Evolutionary conservation across 2,329 filamentous ascomycete genomes (phyloP).

Genomic region (Taxawa tesnikishii): DNA sequence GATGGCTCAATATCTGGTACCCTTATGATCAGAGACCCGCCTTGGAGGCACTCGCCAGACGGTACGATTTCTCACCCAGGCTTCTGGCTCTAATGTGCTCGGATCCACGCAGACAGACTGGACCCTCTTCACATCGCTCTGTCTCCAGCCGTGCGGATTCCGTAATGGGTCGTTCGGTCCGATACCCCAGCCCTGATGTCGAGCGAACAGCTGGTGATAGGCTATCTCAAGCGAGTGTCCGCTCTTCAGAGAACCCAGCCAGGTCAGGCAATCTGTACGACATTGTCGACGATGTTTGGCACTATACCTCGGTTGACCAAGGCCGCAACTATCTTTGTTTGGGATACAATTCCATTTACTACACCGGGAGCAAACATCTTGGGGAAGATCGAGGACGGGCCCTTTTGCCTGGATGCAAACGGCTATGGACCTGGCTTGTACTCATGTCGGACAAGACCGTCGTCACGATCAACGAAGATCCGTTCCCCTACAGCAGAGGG

Average conservation of each 20-base stretch:
- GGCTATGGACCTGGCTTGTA: constrained; percentile 61
- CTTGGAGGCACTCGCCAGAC: constrained; percentile 44
- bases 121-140: constrained; percentile 11
- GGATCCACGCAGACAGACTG: constrained; percentile 27
- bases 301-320: constrained; percentile 62
- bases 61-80: constrained; percentile 58
- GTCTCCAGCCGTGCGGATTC: constrained; percentile 1
- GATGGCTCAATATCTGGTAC: constrained; percentile 69
- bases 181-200: constrained; percentile 8
- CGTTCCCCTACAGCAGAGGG: constrained; percentile 23
- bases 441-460: constrained; percentile 59
- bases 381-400: constrained; percentile 21
- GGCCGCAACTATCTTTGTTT: constrained; percentile 57
- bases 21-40: constrained; percentile 47
- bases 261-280: constrained; percentile 36
- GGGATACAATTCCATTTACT: constrained; percentile 55
- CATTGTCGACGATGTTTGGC: constrained; percentile 59
- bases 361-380: too few relatives aligned
- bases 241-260: constrained; percentile 19
- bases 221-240: constrained; percentile 20
- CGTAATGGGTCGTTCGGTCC: constrained; percentile 3
- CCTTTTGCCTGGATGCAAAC: constrained; percentile 33
- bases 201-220: constrained; percentile 21
- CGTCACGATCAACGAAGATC: constrained; percentile 55
- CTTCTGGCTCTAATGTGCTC: constrained; percentile 52